Evolutionary conservation across 139 green algal genomes (phyloP), one percentile per base, ranked within the genome.

Genomic region (Chlamydomonas eustigma): DNA sequence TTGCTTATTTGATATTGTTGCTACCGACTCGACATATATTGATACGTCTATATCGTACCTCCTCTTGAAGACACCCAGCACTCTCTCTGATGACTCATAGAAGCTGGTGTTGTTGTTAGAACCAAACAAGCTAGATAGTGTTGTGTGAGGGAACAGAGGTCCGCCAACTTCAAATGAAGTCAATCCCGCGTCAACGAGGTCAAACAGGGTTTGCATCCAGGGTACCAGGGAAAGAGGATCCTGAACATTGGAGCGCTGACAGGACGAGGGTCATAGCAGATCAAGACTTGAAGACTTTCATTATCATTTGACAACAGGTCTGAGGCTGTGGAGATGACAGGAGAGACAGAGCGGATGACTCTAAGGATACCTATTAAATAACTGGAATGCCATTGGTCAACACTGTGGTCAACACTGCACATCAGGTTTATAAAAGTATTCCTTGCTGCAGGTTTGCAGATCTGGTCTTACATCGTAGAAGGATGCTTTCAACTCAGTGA

Each of bases 171-270:
- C 81, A 71, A 90, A 90, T 24, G 73, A 86, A 69, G 80, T 88
- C 75, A 85, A 28, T 1, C 85, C 85, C 36, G 73, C 80, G 50
- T 90, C 85, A 6, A 81, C 85, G 4, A 90, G 78, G 18, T 74
- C 85, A 69, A 87, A 86, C 64, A 90, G 75, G 0, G 74, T 76
- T 38, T 77, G 71, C 82, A 90, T 85, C 85, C 85, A 90, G 0
- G 80, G 78, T 66, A 84, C 76, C 31, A 90, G 78, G 6, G 76
- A 80, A 33, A 86, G 64, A 0, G 82, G 80, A 74, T 90, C 85
- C 63, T 82, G 63, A 77, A 79, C 5, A 72, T 28, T 5, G n/a
- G 18, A 28, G 58, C 22, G 32, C 34, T 69, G 12, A 69, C 32
- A 36, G 32, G 18, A 8, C 32, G 34, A 69, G 58, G 6, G 18